phyloP scores from a whole-genome alignment of 2,329 filamentous ascomycete genomes.

The Claviceps citrina region DNA sequence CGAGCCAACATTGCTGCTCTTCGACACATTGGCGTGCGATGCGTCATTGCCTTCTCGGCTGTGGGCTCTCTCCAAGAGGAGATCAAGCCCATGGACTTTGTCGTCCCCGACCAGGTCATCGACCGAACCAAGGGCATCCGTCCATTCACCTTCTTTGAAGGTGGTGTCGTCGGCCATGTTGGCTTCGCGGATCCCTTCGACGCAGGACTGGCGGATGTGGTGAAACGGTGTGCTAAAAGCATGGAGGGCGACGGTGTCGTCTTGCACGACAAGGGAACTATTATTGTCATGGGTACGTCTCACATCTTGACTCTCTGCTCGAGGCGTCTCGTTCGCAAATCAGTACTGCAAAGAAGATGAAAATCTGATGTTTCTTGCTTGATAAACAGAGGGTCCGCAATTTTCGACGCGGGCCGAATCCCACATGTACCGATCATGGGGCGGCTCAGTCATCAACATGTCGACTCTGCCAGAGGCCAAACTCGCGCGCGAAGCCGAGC shows the following conservation, averaged over 20 bases:
- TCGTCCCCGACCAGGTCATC: conserved; percentile 90
- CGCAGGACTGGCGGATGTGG: conserved; percentile 55
- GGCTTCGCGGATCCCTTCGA: conserved; percentile 96
- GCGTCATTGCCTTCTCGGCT: conserved; percentile 85
- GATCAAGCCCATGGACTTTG: conserved; percentile 91
- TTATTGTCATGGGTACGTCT: conserved; percentile 84
- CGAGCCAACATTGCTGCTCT: conserved; percentile 98
- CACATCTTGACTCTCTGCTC: too few relatives aligned
- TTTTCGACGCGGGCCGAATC: conserved; percentile 95
- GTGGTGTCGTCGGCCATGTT: conserved; percentile 82
- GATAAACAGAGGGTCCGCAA: conserved; percentile 68
- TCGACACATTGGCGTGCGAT: conserved; percentile 73
- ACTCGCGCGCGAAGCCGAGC: conserved; percentile 87
- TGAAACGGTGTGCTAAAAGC: conserved; percentile 57
- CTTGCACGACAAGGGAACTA: conserved; percentile 67
- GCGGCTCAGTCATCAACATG: conserved; percentile 96
- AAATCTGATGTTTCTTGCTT: background rate
- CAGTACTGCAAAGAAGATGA: too few relatives aligned
- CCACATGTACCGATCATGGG: conserved; percentile 87
- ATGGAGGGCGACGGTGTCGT: conserved; percentile 73
- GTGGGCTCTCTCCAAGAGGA: conserved; percentile 85
- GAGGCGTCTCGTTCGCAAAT: too few relatives aligned
- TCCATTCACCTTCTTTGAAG: conserved; percentile 91
- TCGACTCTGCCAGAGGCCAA: conserved; percentile 89
- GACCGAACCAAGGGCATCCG: conserved; percentile 92